Evolutionary conservation across 805 yeast species (phyloP), one percentile per base, ranked within the genome.

Genomic region (Ogataea trehaloabstinens): DNA sequence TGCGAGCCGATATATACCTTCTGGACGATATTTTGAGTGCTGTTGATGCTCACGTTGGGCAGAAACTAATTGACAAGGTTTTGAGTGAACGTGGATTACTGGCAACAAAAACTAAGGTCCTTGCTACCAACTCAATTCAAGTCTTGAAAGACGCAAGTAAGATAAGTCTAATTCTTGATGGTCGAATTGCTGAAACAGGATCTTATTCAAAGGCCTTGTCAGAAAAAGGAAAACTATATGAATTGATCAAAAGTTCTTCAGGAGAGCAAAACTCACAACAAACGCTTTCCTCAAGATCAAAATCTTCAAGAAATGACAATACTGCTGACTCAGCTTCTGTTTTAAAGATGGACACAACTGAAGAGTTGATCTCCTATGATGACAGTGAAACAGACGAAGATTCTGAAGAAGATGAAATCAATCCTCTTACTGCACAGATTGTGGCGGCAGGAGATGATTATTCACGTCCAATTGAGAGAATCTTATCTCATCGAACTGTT

Each of bases 41-140:
- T 19, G 99, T 93, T 29, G 99, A 93, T 64, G 97, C 89, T 53
- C 99, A 93, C 60, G 99, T 93, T 46, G 91, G 96, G 10, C 80
- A 78, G 48, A 95, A 88, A 56, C 70, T 93, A 52, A 80, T 85
- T 49, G 82, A 80, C 5, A 51, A 68, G 27, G 82, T 80, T 12
- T 53, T 78, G 13, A 65, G 69, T 24, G 55, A 48, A 6, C 45
- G 52, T 7, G 85, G 85, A 19, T 47, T 80, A 11, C 60, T 80
- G 35, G 62, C 64, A 6, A 56, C 71, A 3, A 79, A 78, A 48
- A 75, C 84, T 3, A 65, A 76, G 21, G 63, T 80, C 28, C 61
- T 80, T 37, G 71, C 83, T 3, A 80, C 87, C 2, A 80, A 80
- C 53, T 69, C 80, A 0, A 66, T 78, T 15, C 60, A 73, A 17